Evolutionary conservation across 2,329 filamentous ascomycete genomes (phyloP), one percentile per base, ranked within the genome.

Genomic region (Penicillium sp.): DNA sequence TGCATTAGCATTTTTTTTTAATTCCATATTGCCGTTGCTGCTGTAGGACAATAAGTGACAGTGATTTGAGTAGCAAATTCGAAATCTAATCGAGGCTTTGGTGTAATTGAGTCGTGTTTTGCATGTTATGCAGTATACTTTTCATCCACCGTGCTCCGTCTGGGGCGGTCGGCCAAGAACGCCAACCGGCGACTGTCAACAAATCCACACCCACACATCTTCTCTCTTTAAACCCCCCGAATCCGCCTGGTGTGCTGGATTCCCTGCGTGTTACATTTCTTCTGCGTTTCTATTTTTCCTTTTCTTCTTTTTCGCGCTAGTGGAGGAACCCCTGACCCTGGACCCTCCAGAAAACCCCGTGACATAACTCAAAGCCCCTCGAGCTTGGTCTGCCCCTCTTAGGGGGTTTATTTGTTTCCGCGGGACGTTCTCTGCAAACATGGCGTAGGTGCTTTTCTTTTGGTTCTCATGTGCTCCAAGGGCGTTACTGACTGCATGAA

Each of bases 361-460:
- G 46, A 59, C 35, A 57, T 54, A 49, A 33, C 47, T 58, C 49
- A 52, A 57, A 39, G 7, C 29, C 48, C 55, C 44, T 47, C 56
- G 58, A 57, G 49, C 52, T 57, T 54, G 51, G 50, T 61, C 63
- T 66, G 62, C 61, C 63, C 68, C 64, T 64, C 60, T 43, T 61
- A 45, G 68, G 68, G 66, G 63, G 58, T 21, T 53, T 46, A 56
- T 48, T 58, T 50, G 58, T 44, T 58, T 59, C 52, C 41, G 35
- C 61, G 55, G 52, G 56, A 48, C 53, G 55, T 52, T 50, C 45
- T 45, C 56, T 60, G 62, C 66, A 68, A 78, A 59, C 60, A 82
- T 81, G 79, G 78, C 79, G 79, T 82, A 68, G 75, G 79, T 77
- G 44, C 58, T 50, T 50, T 24, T 19, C 27, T 24, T 22, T 27